Percentiles rank a stretch among this genome's conserved stretches.
phyloP scores from a whole-genome alignment of 192 early-diverging fungal genomes.

The Umbelopsis isabellina region DNA sequence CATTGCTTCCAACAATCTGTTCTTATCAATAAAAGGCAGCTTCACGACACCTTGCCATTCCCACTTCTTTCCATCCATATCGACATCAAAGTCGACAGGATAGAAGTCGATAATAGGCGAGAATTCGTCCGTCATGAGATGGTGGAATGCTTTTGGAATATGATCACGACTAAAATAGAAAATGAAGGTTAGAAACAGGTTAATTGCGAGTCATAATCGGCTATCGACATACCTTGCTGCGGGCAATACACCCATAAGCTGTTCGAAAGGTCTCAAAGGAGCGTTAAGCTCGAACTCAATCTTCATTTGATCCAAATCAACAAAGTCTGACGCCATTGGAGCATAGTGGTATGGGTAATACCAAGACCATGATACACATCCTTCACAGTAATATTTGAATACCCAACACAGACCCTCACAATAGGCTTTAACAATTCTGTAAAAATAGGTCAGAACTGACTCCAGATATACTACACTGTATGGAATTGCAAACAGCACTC shows the following conservation, averaged over 20 bases:
- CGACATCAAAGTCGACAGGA: conserved; percentile 85
- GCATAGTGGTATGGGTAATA: conserved; percentile 98
- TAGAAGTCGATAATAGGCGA: conserved; percentile 97
- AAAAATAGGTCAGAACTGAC: background rate
- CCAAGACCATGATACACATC: conserved; percentile 96
- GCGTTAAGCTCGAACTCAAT: conserved; percentile 81
- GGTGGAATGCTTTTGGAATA: conserved; percentile 67
- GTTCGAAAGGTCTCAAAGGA: conserved; percentile 92
- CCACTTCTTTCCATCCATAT: conserved; percentile 95
- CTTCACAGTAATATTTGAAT: conserved; percentile 91
- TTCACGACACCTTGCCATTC: conserved; percentile 94
- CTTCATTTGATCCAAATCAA: conserved; percentile 71
- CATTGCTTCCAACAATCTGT: conserved; percentile 76
- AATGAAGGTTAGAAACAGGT: background rate
- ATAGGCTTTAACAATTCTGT: conserved; percentile 75
- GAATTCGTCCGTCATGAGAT: conserved; percentile 79
- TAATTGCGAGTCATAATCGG: background rate
- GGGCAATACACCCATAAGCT: conserved; percentile 96
- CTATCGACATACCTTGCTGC: conserved; percentile 55
- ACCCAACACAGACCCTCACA: conserved; percentile 98
- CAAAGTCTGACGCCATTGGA: conserved; percentile 83
- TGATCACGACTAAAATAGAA: conserved; percentile 51
- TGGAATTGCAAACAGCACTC: conserved; percentile 23
- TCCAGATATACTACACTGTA: background rate
- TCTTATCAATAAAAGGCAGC: conserved; percentile 94